phyloP scores from a whole-genome alignment of 331 rosid genomes.

The Stylosanthes scabra region DNA sequence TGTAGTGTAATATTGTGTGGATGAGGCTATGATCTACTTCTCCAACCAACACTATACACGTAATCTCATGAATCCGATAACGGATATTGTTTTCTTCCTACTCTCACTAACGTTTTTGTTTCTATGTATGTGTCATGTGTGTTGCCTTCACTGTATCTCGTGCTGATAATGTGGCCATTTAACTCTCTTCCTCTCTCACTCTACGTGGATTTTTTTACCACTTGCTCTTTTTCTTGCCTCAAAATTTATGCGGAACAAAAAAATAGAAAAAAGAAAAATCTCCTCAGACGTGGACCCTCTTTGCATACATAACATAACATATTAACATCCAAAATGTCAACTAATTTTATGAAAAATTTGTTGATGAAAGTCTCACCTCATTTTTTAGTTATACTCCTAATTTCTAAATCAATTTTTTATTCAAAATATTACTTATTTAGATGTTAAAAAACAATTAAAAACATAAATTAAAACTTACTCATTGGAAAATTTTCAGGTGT shows the following conservation, averaged over 20 bases:
- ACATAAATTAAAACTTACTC: no score
- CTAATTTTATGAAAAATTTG: no score
- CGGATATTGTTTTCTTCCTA: slow-evolving; percentile 32
- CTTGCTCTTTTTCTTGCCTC: background rate
- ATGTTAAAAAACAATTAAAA: no score
- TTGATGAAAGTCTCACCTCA: no score
- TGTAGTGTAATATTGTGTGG: slow-evolving; percentile 36
- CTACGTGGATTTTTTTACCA: slow-evolving; percentile 21
- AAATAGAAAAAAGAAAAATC: background rate
- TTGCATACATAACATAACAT: no score
- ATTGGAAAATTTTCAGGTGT: no score
- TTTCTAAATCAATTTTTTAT: no score
- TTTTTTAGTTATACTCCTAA: no score
- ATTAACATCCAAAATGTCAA: no score
- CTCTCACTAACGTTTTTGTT: slow-evolving; percentile 9
- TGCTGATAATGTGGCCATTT: slow-evolving; percentile 30
- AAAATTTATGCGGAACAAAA: background rate
- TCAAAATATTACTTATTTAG: no score
- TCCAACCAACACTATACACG: slow-evolving; percentile 68
- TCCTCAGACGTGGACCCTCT: background rate
- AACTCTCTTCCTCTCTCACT: background rate
- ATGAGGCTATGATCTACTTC: slow-evolving; percentile 64
- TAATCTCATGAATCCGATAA: slow-evolving; percentile 57
- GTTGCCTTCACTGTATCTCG: background rate
- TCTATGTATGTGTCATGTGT: background rate